Percentiles rank a stretch among this genome's conserved stretches.
Conservation (phyloP, 2,329 filamentous ascomycete genomes). For the Fonsecaea monophora region DNA sequence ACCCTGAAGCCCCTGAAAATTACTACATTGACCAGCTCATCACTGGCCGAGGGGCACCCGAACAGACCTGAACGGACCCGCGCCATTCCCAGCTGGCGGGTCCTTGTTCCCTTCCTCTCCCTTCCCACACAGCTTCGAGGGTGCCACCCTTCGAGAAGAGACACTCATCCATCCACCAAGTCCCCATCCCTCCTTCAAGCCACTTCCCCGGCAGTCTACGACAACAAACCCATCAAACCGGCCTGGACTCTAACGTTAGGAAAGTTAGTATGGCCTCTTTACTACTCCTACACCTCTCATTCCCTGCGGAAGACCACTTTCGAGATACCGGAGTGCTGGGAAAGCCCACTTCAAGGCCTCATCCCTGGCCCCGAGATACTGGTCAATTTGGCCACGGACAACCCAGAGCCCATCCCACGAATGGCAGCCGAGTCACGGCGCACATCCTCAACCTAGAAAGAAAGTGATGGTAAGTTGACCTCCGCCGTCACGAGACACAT, state of each 20-base stretch:
- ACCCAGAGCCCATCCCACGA: slow-evolving; percentile 1
- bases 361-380: slow-evolving; percentile 9
- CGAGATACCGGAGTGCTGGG: neutral
- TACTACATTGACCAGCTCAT: slow-evolving; percentile 10
- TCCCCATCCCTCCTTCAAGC: slow-evolving; percentile 17
- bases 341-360: slow-evolving; percentile 14
- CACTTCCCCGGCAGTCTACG: slow-evolving; percentile 18
- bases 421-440: neutral
- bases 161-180: slow-evolving; percentile 10
- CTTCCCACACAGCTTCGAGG: slow-evolving; percentile 4
- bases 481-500: slow-evolving; percentile 6
- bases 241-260: slow-evolving; percentile 18
- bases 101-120: neutral
- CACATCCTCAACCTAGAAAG: neutral
- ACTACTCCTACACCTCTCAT: slow-evolving; percentile 6
- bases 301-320: slow-evolving; percentile 1
- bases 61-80: slow-evolving; percentile 11
- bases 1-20: slow-evolving; percentile 25
- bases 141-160: slow-evolving; percentile 23
- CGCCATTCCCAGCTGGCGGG: slow-evolving; percentile 10
- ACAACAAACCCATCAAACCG: slow-evolving; percentile 14
- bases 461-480: neutral
- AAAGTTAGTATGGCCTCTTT: slow-evolving; percentile 10
- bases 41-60: slow-evolving; percentile 23
- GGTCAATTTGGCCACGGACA: slow-evolving; percentile 4